Base-by-base conservation (phyloP, 768 basidiomycete species). In the Agrocybe praecox region DNA sequence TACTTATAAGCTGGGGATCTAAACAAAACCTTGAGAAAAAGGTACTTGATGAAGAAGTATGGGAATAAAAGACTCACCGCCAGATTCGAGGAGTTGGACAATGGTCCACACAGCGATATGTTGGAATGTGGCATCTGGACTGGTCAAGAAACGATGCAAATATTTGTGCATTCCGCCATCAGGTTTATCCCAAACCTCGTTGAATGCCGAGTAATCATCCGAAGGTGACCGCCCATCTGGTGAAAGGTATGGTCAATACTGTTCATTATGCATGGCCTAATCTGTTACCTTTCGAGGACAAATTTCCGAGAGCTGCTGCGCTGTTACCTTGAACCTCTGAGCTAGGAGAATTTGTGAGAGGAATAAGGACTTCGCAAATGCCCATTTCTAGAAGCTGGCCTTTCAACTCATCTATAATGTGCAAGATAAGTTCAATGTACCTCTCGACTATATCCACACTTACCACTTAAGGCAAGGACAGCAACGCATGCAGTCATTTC, bases 41-140 rank as follows among this genome's bases (percentile, higher is more conserved):
- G 32, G 46, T 15, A 40, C 10, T 12, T 9, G 22, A 19, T 29
- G 19, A 19, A 22, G 21, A 47, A 4, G 26, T 22, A 46, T 21
- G 8, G 18, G 1, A 36, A 4, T 17, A 1, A 62, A 77, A 43
- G 5, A n/a, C 36, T 6, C 62, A 92, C 90, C 92, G 59, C 93
- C 92, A n/a, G 96, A 96, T 70, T 99, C 97, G 23, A 99, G 80
- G 19, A 99, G 76, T 69, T 99, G 97, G 22, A 98, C 96, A 62
- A 98, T 96, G 0, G 97, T 98, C 97, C 97, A 99, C 44, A 99
- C 95, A 32, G 97, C 97, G 60, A 98, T 99, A 69, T 99, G 97
- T 72, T 98, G 96, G 88, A 99, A 99, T 0, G 97, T 99, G 14
- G 93, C 89, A 67, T 99, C 97, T 6, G 90, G 79, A 67, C 92